Evolutionary conservation across 129 eudicot genomes (phyloP), one percentile per base, ranked within the genome.

Genomic region (Solidago caesia): DNA sequence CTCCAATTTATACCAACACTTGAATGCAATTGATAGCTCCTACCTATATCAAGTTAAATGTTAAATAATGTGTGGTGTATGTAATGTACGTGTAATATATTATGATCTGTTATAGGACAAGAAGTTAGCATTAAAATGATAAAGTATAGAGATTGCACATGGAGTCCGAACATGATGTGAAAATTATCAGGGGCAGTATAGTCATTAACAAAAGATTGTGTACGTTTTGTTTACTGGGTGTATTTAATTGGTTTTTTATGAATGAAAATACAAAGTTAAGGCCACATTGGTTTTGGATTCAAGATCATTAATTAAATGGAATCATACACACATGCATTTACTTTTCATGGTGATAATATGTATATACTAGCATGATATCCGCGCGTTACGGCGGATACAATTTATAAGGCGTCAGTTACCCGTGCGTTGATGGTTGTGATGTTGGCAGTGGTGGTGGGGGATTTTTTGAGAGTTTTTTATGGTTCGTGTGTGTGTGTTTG

Each of bases 301-400:
- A 60, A 21, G 25, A 44, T 44, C 56, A 25, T 16, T 10, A 11
- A 41, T 15, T 15, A 4, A 44, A 59, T 2, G 45, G 6, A 59
- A 45, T 44, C 59, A 44, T 25, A 8, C 58, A 44, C 39, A 27
- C 68, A 58, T 59, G 27, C 68, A 58, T 59, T 60, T 29, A 73
- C 66, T 59, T 73, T 21, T 68, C 58, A 73, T 73, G 59, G 77
- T 56, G 8, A 59, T 60, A 29, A 21, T 21, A 21, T 21, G 21
- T 21, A 21, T 21, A 21, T 21, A 21, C 21, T 21, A 21, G 21
- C 21, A 21, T 21, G 21, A 21, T 21, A 21, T 21, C 21, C 21
- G 21, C 21, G 21, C 0, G 21, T 21, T 21, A 21, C 21, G 21
- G 0, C 21, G 21, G 0, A 21, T 21, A 21, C 21, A 21, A 21